Evolutionary conservation across 1,139 yeast species (phyloP), one percentile per base, ranked within the genome.

Genomic region (Geotrichum siamense): DNA sequence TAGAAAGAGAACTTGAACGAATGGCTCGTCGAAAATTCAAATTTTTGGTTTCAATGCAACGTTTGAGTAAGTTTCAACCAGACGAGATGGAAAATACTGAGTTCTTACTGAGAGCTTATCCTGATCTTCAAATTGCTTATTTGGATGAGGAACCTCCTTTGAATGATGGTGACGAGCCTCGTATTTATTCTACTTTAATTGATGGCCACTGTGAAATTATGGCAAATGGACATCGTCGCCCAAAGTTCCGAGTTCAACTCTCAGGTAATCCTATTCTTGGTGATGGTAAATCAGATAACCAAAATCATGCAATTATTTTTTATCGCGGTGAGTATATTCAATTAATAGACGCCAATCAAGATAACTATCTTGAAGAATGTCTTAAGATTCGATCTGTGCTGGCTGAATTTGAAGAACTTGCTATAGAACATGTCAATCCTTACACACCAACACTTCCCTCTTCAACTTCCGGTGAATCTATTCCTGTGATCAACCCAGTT

Each of bases 1-100:
- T 91, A 59, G 98, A 91, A 71, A 78, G 89, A 64, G 98, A 94
- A 65, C 78, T 91, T 56, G 98, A 91, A 71, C 83, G 91, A 64
- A 91, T 91, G 98, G 96, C 98, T 30, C 83, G 98, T 75, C 82
- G 98, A 74, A 91, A 91, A 72, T 91, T 91, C 77, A 86, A 87
- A 73, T 89, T 89, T 62, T 75, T 89, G 65, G 96, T 91, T 61
- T 85, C 97, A 43, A 91, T 91, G 98, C 98, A 91, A 75, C 84
- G 98, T 77, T 76, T 91, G 64, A 77, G 96, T 54, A 91, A 91
- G 68, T 91, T 91, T 70, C 84, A 87, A 67, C 94, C 94, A 52
- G 96, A 91, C 59, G 98, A 91, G 71, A 75, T 86, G 78, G 98
- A 91, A 72, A 91, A 91, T 64, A 95, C 97, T 49, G 98, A 91